Evolutionary conservation across 2,329 filamentous ascomycete genomes (phyloP), one percentile per base, ranked within the genome.

Genomic region (Alternaria consortialis): DNA sequence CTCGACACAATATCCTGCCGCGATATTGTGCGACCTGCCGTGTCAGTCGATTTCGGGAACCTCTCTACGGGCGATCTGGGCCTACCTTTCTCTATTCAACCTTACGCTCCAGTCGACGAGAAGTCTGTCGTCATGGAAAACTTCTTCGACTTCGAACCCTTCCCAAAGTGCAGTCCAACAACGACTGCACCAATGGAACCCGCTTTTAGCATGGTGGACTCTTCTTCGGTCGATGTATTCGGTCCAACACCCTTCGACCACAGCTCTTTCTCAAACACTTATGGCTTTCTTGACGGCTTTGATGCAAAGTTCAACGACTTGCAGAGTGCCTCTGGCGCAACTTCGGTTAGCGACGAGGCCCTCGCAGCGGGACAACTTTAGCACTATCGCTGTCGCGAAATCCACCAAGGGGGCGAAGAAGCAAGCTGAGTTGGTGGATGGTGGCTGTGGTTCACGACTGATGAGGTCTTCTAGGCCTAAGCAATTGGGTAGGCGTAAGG

Each of bases 21-120:
- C 87, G 94, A 90, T 97, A 94, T 97, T 98, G 95, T 98, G 91
- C 82, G 95, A 97, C 95, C 95, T 97, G 95, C 95, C 91, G 95
- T 99, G 95, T 98, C 95, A 88, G 90, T 94, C 91, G 91, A 87
- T 84, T 69, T 76, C 75, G 68, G 64, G 61, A 66, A 62, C 69
- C 67, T 70, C 68, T 62, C 69, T 71, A 53, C 68, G 70, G 67
- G 66, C 74, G 70, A 77, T 71, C 53, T 70, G 73, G 69, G 70
- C 71, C 68, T 77, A 74, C 64, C 74, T 78, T 73, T 70, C 71
- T 55, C 71, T 76, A 58, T 78, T 76, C 70, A 70, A 72, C 53
- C 70, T 76, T 66, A 72, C 70, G 74, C 66, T 78, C 69, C 74
- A 73, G 76, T 77, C 65, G 71, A 76, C 64, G 69, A 79, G 58